These are phyloP conservation scores for Bipolaris victoriae DNA, from an alignment of 2,329 filamentous ascomycete genomes.

Conservation along the genomic window DNA sequence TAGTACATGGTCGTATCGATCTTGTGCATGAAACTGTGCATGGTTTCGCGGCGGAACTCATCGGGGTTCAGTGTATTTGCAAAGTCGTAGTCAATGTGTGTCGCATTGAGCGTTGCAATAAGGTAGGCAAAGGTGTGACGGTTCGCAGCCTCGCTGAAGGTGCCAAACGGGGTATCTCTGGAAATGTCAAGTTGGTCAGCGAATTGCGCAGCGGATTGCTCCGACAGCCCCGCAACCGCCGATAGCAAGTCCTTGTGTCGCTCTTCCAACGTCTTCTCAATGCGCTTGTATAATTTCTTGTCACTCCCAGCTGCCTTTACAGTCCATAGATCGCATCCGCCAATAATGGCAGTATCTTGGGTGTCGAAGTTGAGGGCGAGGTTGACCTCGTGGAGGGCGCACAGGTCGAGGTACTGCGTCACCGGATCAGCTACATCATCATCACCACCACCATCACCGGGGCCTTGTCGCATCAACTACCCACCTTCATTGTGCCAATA, in stretches of 20 bases:
- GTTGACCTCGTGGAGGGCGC: conserved; percentile 89
- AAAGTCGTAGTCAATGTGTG: conserved; percentile 96
- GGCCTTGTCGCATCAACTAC: conserved; percentile 27
- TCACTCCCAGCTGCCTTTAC: conserved; percentile 94
- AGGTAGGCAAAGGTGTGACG: conserved; percentile 93
- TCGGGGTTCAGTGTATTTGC: conserved; percentile 86
- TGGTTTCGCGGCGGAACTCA: conserved; percentile 87
- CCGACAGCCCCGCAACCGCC: conserved; percentile 84
- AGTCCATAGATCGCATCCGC: conserved; percentile 95
- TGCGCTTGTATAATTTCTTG: conserved; percentile 96
- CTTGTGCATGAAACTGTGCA: conserved; percentile 80
- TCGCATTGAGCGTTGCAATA: conserved; percentile 95
- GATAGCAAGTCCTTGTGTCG: conserved; percentile 89
- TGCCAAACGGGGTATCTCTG: conserved; percentile 88
- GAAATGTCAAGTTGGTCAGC: conserved; percentile 74
- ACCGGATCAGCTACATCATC: conserved; percentile 40
- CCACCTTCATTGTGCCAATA: conserved; percentile 48
- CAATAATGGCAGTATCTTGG: conserved; percentile 86
- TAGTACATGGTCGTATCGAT: conserved; percentile 87
- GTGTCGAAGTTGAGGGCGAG: conserved; percentile 96
- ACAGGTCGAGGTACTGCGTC: conserved; percentile 83
- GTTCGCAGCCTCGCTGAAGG: conserved; percentile 84
- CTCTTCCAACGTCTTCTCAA: conserved; percentile 87
- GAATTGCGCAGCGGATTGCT: conserved; percentile 75
- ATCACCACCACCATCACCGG: conserved; percentile 7